Evolutionary conservation across 139 green algal genomes (phyloP).

Genomic region (Micractinium conductrix): DNA sequence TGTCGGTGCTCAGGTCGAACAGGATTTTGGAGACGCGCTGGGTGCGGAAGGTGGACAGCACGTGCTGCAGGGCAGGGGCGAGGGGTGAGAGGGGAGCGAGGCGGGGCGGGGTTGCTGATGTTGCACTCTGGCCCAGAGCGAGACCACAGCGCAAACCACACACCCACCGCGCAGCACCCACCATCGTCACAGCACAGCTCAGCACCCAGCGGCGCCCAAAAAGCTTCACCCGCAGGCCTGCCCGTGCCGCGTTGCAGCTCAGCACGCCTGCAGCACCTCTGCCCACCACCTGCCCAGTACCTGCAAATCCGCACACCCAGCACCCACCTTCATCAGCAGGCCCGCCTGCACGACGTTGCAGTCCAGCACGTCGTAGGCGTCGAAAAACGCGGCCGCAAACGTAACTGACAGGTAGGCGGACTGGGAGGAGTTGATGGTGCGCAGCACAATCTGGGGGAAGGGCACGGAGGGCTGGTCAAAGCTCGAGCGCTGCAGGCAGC

Average conservation of each 20-base stretch:
- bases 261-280: too few species aligned
- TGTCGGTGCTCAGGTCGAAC: slow-evolving; percentile 56
- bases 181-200: too few species aligned
- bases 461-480: neutral
- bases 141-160: too few species aligned
- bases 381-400: slow-evolving; percentile 65
- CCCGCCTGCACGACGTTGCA: slow-evolving; percentile 60
- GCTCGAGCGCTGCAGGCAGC: too few species aligned
- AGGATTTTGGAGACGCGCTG: slow-evolving; percentile 50
- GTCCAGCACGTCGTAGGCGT: slow-evolving; percentile 67
- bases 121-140: too few species aligned
- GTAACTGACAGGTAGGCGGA: slow-evolving; percentile 74
- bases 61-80: slow-evolving; percentile 51
- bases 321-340: slow-evolving; percentile 70
- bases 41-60: slow-evolving; percentile 64
- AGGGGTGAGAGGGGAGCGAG: neutral
- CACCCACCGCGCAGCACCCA: too few species aligned
- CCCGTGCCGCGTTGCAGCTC: too few species aligned
- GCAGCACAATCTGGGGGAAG: slow-evolving; percentile 64
- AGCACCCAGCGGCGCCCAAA: too few species aligned
- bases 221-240: too few species aligned
- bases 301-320: neutral
- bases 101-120: too few species aligned
- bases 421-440: slow-evolving; percentile 70
- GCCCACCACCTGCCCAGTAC: too few species aligned